Evolutionary conservation across 202 grass and related monocot genomes (phyloP).

Genomic region (Schoenoplectus tabernaemontani): DNA sequence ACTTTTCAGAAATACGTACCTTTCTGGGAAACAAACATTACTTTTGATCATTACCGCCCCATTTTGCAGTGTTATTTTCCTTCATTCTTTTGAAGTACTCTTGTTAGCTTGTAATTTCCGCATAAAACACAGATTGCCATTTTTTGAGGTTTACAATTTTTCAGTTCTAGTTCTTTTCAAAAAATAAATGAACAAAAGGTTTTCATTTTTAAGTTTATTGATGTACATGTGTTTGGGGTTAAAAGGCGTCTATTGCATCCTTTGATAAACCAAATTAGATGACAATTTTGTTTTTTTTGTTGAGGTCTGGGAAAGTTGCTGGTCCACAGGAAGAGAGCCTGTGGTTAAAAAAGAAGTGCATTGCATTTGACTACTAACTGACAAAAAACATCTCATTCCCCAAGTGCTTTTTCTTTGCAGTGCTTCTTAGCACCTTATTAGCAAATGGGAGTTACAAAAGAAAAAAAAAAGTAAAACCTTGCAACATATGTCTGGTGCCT

Average conservation of each 20-base stretch:
- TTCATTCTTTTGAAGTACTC: not conserved
- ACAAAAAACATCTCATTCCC: slow-evolving; percentile 35
- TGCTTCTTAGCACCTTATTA: not conserved
- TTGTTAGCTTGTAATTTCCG: not conserved
- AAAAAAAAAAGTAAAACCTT: not conserved
- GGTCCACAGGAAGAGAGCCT: slow-evolving; percentile 26
- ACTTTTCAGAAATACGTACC: slow-evolving; percentile 9
- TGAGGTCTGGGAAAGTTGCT: slow-evolving; percentile 2
- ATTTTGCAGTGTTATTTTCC: not conserved
- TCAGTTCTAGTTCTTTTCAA: not conserved
- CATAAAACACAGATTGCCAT: not conserved
- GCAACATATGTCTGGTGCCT: not conserved
- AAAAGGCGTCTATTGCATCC: not conserved
- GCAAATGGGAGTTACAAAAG: not conserved
- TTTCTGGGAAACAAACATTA: slow-evolving; percentile 19
- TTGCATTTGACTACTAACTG: slow-evolving; percentile 51
- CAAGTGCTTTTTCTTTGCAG: slow-evolving; percentile 28
- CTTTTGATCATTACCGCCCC: not conserved
- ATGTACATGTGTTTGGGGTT: too few species aligned
- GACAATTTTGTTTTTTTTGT: not conserved
- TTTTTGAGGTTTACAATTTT: not conserved
- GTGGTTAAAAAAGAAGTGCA: slow-evolving; percentile 39
- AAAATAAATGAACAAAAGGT: not conserved
- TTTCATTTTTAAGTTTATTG: too few species aligned
- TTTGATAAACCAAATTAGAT: slow-evolving; percentile 17